A percentile compares a stretch with the other conserved stretches of the same genome.
Evolutionary conservation across 345 rosid genomes (phyloP).

Genomic region (Ricinus communis): DNA sequence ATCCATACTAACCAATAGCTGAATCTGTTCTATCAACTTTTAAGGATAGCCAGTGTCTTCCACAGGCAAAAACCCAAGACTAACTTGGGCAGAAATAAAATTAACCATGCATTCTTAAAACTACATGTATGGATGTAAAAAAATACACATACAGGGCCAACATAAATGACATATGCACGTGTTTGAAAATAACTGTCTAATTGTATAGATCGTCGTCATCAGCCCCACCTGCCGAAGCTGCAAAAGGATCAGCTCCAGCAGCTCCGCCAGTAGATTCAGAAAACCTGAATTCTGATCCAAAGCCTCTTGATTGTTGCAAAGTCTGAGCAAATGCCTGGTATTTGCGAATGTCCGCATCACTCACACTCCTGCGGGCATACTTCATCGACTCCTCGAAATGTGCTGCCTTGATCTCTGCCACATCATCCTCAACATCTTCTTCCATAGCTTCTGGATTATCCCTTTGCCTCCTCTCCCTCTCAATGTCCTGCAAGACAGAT

Average conservation of each 20-base stretch:
- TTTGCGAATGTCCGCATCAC: conserved; percentile 90
- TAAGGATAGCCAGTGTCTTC: not conserved
- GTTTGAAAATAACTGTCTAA: conserved; percentile 33
- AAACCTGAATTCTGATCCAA: conserved; percentile 82
- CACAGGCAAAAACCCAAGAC: not conserved
- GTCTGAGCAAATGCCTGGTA: conserved; percentile 98
- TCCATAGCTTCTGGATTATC: conserved; percentile 97
- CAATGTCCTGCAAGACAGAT: conserved; percentile 57
- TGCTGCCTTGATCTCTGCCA: conserved; percentile 78
- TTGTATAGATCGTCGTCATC: conserved; percentile 89
- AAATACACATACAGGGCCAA: not conserved
- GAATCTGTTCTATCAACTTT: not conserved
- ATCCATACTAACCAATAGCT: not conserved
- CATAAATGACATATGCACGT: not conserved
- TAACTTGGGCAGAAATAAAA: not conserved
- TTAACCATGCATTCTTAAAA: not conserved
- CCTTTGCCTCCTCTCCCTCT: conserved; percentile 74
- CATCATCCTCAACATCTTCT: conserved; percentile 80
- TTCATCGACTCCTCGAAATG: conserved; percentile 96
- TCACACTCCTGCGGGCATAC: conserved; percentile 85
- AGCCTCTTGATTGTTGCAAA: conserved; percentile 88
- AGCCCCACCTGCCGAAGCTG: conserved; percentile 60
- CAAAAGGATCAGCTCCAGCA: conserved; percentile 64
- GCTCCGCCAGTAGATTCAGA: conserved; percentile 42
- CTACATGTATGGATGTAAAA: conserved; percentile 3